Evolutionary conservation across 768 basidiomycete genomes (phyloP).

Genomic region (Sarcodon sp.): DNA sequence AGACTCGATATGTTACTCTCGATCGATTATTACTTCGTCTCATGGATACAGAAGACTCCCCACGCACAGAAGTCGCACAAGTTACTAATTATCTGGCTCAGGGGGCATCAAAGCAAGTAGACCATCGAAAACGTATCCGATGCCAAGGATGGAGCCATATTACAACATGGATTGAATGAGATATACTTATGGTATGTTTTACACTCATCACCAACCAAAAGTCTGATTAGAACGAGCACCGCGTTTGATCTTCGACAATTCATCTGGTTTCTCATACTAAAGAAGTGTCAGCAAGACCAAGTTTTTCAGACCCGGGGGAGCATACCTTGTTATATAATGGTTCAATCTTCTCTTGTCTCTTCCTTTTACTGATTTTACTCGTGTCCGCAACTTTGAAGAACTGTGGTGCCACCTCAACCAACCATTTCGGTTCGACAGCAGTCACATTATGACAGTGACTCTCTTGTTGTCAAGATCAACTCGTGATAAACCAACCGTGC

Average conservation of each 20-base stretch:
- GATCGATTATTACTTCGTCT: not conserved
- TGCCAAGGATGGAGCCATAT: too few species aligned
- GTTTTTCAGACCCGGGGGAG: not conserved
- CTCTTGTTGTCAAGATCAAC: conserved; percentile 89
- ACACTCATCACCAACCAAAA: conserved; percentile 44
- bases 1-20: not conserved
- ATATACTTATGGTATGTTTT: too few species aligned
- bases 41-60: not conserved
- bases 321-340: conserved; percentile 79
- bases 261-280: conserved; percentile 80
- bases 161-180: too few species aligned
- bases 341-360: conserved; percentile 94
- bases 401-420: conserved; percentile 93
- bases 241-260: conserved; percentile 83
- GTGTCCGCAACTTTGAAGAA: conserved; percentile 98
- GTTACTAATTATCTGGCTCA: too few species aligned
- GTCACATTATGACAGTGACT: conserved; percentile 91
- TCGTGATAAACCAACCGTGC: conserved; percentile 94
- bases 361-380: conserved; percentile 95
- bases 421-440: conserved; percentile 96
- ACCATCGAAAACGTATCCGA: too few species aligned
- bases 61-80: too few species aligned
- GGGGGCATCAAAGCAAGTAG: too few species aligned
- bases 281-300: conserved; percentile 2
- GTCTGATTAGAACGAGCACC: conserved; percentile 90